Base-by-base conservation (phyloP, 352 stramenopile species). In the Pythium phragmitis region DNA sequence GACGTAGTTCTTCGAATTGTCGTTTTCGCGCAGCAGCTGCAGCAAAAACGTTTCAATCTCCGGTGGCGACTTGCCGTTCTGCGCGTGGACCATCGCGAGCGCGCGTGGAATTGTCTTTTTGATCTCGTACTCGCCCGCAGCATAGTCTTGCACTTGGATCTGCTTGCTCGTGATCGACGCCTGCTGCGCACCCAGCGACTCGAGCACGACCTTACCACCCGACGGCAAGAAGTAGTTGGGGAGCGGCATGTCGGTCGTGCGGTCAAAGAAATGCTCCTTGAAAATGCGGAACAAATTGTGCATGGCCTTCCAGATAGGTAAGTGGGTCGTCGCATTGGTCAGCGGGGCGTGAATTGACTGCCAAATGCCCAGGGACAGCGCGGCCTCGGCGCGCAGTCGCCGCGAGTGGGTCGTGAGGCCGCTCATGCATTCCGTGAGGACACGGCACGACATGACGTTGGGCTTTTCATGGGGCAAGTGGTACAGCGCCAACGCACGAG, bases 1-100 rank as follows among this genome's bases (percentile, higher is more conserved):
- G 34, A 94, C 83, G 47, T 93, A 94, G 59, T 94, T 94, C 60
- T 94, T 93, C 48, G 86, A 94, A 68, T 94, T 94, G 73, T 94
- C 86, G 59, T 94, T 94, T 57, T 94, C 84, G 23, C 56, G 80
- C 19, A 94, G 77, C 41, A 94, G 57, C 57, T 94, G 84, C 28
- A 94, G 53, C 57, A 94, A 51, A 43, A 94, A 94, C 0, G 67
- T 77, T 51, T 93, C 86, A 34, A 94, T 92, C 65, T 94, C 86
- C 0, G 77, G 66, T 5, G 86, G 86, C 0, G 84, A 88, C 52
- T 89, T 89, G 53, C 82, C 81, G 55, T 91, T 94, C 64, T 91
- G 84, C 0, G 84, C 82, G 14, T 74, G 84, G 23, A 94, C 79
- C 73, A 93, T 85, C 12, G 80, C 77, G n/a, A 94, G 65, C 2